A percentile compares a stretch with the other conserved stretches of the same genome.
These are phyloP conservation scores for Ilex asprella DNA, from an alignment of 257 asterid genomes.

Conservation along the genomic window DNA sequence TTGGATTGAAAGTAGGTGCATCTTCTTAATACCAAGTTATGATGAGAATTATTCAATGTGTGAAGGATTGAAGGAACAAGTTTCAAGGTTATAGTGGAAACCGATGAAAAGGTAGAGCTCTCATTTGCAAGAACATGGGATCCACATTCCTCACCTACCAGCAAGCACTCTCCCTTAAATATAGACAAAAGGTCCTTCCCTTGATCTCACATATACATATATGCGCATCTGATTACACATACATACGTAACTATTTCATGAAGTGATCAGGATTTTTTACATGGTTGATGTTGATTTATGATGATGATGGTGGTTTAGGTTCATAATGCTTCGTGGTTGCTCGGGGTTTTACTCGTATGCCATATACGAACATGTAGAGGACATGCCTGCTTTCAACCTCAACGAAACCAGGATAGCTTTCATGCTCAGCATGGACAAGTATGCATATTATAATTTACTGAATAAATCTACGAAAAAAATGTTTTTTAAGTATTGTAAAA, in stretches of 20 bases:
- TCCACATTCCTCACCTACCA: slow-evolving; percentile 34
- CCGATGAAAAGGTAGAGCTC: slow-evolving; percentile 65
- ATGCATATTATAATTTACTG: not conserved
- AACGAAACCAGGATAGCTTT: slow-evolving; percentile 48
- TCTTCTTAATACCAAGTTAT: not conserved
- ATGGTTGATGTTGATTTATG: too few species aligned
- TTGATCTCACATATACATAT: not conserved
- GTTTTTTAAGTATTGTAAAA: too few species aligned
- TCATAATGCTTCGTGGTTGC: slow-evolving; percentile 35
- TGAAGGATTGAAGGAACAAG: slow-evolving; percentile 59
- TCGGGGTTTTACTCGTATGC: slow-evolving; percentile 54
- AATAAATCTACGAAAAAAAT: too few species aligned
- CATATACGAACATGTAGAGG: slow-evolving; percentile 36
- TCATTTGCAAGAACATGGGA: slow-evolving; percentile 77
- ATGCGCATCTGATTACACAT: too few species aligned
- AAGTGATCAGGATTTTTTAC: too few species aligned
- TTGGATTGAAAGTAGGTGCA: not conserved
- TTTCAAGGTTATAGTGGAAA: slow-evolving; percentile 42
- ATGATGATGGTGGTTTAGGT: slow-evolving; percentile 21
- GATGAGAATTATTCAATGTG: not conserved
- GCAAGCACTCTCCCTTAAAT: slow-evolving; percentile 55
- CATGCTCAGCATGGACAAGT: slow-evolving; percentile 50
- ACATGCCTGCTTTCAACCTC: slow-evolving; percentile 46
- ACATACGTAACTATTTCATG: too few species aligned
- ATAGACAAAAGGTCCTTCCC: slow-evolving; percentile 60